Conservation (phyloP, 306 rosid genomes). For the Quercus suber region DNA sequence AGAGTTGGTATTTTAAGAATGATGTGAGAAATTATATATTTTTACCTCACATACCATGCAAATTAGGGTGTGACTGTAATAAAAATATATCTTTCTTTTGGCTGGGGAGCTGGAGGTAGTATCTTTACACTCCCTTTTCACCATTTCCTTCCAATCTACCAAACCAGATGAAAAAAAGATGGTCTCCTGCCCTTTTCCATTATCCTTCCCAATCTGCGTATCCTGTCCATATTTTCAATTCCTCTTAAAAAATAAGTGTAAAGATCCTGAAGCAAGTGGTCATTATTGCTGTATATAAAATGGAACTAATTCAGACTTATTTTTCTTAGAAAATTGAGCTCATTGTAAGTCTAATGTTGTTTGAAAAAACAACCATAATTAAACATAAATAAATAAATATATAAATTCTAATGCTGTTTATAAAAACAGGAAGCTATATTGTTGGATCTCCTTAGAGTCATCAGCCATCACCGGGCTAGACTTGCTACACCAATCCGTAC, state of each 20-base stretch:
- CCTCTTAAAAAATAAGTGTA: not conserved
- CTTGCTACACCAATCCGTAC: slow-evolving; percentile 99
- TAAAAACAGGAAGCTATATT: slow-evolving; percentile 71
- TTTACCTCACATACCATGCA: not conserved
- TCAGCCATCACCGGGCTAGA: slow-evolving; percentile 90
- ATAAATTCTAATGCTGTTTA: slow-evolving; percentile 12
- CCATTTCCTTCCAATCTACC: not conserved
- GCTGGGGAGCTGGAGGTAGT: too few relatives aligned
- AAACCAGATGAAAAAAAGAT: not conserved
- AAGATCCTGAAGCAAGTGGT: not conserved
- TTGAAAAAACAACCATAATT: slow-evolving; percentile 6
- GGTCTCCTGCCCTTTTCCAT: not conserved
- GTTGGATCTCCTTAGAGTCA: slow-evolving; percentile 93
- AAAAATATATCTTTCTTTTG: too few relatives aligned
- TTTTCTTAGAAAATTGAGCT: slow-evolving; percentile 26
- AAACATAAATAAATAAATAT: too few relatives aligned
- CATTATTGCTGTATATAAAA: not conserved
- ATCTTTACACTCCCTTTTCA: not conserved
- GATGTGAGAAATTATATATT: not conserved
- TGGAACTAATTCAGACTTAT: slow-evolving; percentile 7
- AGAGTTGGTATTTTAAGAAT: not conserved
- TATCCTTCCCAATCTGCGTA: not conserved
- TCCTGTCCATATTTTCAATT: not conserved
- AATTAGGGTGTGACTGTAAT: not conserved
- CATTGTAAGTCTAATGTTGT: slow-evolving; percentile 23